These are phyloP conservation scores for Hortiboletus flavorubellus DNA, from an alignment of 768 basidiomycete species.

Conservation along the genomic window DNA sequence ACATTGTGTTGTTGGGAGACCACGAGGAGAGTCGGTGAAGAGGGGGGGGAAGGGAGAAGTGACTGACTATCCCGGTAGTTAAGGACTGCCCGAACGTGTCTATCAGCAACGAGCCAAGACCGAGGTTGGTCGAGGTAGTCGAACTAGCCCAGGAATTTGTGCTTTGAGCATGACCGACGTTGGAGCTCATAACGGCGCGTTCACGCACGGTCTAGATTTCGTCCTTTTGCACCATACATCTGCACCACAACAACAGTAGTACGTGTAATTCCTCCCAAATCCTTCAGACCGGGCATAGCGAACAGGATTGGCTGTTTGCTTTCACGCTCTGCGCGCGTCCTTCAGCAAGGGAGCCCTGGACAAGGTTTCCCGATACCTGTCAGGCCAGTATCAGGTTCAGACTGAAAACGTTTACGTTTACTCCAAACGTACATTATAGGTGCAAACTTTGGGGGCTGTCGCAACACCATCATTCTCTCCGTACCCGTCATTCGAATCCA, in stretches of 20 bases:
- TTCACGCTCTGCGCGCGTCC: neutral
- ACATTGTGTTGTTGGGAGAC: constrained; percentile 66
- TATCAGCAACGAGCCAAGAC: constrained; percentile 52
- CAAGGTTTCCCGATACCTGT: neutral
- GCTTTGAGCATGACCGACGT: constrained; percentile 38
- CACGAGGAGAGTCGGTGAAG: constrained; percentile 22
- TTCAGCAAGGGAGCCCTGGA: neutral
- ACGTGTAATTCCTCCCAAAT: too few relatives aligned
- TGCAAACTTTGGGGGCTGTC: neutral
- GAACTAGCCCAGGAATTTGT: constrained; percentile 53
- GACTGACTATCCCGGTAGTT: constrained; percentile 75
- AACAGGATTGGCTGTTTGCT: neutral
- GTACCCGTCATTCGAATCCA: neutral
- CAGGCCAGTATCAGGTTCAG: neutral
- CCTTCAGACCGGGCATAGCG: neutral
- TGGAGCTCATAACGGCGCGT: constrained; percentile 19
- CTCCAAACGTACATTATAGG: neutral
- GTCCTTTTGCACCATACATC: neutral
- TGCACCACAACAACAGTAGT: too few relatives aligned
- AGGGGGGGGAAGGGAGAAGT: neutral
- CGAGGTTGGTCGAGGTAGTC: constrained; percentile 37
- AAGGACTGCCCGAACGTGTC: constrained; percentile 73
- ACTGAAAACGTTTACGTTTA: neutral
- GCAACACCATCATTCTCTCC: neutral
- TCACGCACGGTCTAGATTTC: neutral